These are phyloP conservation scores for Ceratobasidium sp. DNA, from an alignment of 1,284 basidiomycete species.

Conservation along the genomic window DNA sequence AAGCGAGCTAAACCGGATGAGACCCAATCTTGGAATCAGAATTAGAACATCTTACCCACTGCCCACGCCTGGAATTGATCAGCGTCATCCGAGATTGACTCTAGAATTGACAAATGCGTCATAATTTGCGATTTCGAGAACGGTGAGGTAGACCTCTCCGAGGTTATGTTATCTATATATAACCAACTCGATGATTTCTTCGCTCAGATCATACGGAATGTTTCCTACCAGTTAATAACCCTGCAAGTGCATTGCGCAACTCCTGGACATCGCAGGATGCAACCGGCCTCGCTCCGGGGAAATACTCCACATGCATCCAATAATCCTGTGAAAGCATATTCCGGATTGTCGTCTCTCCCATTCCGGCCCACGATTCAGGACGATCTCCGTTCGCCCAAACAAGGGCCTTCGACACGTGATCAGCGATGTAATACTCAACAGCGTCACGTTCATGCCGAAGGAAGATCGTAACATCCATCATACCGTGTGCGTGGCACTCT, in stretches of 20 bases:
- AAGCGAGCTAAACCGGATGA: too few species aligned
- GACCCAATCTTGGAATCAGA: too few species aligned
- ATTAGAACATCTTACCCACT: too few species aligned
- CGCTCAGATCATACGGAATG: too few species aligned
- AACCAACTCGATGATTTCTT: too few species aligned
- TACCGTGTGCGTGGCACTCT: not conserved
- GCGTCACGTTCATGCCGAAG: not conserved
- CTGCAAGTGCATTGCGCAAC: not conserved
- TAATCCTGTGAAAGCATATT: slow-evolving; percentile 19
- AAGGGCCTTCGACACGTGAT: not conserved
- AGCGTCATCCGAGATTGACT: too few species aligned
- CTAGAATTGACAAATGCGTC: too few species aligned
- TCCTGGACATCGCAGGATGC: not conserved
- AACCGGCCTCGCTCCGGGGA: not conserved
- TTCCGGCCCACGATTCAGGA: not conserved
- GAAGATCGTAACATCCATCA: slow-evolving; percentile 12
- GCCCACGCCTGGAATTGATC: too few species aligned
- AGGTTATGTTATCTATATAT: too few species aligned
- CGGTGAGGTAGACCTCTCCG: too few species aligned
- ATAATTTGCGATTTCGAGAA: too few species aligned
- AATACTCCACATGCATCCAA: slow-evolving; percentile 17
- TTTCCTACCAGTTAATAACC: too few species aligned
- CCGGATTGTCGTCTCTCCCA: not conserved
- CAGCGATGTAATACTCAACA: slow-evolving; percentile 17
- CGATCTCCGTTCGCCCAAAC: not conserved